Percentiles rank a stretch among this genome's conserved stretches.
Evolutionary conservation across 2,329 filamentous ascomycete genomes (phyloP).

Genomic region (Stemphylium vesicarium): DNA sequence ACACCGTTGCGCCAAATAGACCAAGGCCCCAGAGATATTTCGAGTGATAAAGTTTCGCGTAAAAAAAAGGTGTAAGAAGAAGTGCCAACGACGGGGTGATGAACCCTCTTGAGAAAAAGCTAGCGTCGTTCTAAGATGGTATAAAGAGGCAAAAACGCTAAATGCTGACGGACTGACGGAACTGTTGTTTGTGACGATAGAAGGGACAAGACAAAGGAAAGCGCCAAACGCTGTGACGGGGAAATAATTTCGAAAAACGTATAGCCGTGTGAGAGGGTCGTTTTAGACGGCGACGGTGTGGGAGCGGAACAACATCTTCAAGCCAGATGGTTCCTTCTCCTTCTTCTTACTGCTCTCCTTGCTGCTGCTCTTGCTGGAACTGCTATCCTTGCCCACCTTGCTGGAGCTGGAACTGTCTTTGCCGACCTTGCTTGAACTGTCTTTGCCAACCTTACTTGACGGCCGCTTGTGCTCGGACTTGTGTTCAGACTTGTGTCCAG

Average conservation of each 20-base stretch:
- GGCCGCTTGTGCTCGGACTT: constrained; percentile 4
- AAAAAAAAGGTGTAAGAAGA: not conserved
- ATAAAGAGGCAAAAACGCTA: constrained; percentile 12
- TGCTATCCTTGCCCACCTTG: constrained; percentile 19
- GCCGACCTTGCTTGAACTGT: constrained; percentile 1
- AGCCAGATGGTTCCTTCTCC: constrained; percentile 52
- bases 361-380: constrained; percentile 28
- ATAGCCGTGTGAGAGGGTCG: not conserved
- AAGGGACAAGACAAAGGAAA: constrained; percentile 4
- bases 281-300: constrained; percentile 31
- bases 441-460: constrained; percentile 4
- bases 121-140: not conserved
- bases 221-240: constrained; percentile 23
- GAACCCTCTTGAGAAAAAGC: not conserved
- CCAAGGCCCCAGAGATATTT: too few relatives aligned
- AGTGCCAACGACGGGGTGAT: not conserved
- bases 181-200: constrained; percentile 2
- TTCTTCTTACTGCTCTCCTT: constrained; percentile 37
- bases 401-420: constrained; percentile 5
- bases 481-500: constrained; percentile 1
- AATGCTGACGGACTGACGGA: constrained; percentile 11
- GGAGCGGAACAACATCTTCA: constrained; percentile 52
- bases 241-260: not conserved
- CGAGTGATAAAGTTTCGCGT: not conserved
- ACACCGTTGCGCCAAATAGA: not conserved